Base-by-base conservation (phyloP, 2,329 filamentous ascomycete genomes). In the Pyrenochaeta sp. region DNA sequence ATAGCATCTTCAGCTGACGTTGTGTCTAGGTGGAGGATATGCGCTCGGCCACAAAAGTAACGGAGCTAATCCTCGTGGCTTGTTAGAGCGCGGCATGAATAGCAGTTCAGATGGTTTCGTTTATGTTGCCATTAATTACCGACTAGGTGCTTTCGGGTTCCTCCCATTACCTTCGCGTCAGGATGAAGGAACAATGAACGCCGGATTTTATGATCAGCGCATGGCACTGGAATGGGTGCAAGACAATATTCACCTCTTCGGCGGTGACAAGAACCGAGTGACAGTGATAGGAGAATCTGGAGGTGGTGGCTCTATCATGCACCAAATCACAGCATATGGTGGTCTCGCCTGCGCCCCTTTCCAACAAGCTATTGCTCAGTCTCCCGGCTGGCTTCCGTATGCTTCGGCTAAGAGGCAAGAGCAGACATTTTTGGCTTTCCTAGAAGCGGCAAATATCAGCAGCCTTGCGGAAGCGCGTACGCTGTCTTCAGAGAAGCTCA, bases 261-360 rank as follows among this genome's bases (percentile, higher is more conserved):
- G 32, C 32, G 32, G 32, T 5, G 32, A 35, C 32, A 4, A 4
- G 5, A 35, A 35, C 4, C 32, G 32, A 35, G 32, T 35, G 4
- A 35, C 32, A 14, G 32, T 35, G 4, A 35, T 35, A 11, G 32
- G 32, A 4, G 32, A 35, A 11, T 5, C 5, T 83, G 52, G 83
- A 9, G 83, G 83, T 23, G 83, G 75, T 7, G 82, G 82, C 0
- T 82, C 78, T 2, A 79, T 86, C 51, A 77, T 84, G 71, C 82
- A 85, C 59, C 83, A 86, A 49, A 80, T 85, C 54, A 85, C 82
- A 12, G 74, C 81, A 1, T 83, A 76, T 52, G 82, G 82, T 30
- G 82, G 80, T 9, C 30, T 2, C 12, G 41, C n/a, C 1, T 42
- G 62, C 3, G 66, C 65, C 7, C 80, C 79, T 1, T 83, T 83